Evolutionary conservation across 2,329 filamentous ascomycete species (phyloP).

Genomic region (Lomentospora prolificans): DNA sequence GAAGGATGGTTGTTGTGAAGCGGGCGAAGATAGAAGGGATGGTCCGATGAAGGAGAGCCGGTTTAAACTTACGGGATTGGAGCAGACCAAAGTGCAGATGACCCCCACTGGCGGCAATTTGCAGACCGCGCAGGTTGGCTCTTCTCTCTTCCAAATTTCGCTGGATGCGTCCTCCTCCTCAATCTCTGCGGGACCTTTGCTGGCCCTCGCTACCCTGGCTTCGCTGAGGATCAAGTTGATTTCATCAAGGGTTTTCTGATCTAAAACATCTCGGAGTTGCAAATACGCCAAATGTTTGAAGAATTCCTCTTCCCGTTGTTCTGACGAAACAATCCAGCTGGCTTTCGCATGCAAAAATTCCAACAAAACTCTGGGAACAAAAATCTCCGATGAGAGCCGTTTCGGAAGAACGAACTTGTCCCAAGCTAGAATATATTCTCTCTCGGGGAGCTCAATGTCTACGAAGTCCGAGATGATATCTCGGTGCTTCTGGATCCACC

Average conservation of each 20-base stretch:
- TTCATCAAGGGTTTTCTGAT: conserved; percentile 31
- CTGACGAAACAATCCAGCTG: conserved; percentile 38
- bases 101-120: not conserved
- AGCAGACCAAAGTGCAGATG: conserved; percentile 6
- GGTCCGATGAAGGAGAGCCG: no score
- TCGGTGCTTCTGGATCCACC: conserved; percentile 50
- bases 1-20: not conserved
- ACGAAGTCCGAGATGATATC: conserved; percentile 48
- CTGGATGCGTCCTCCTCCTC: not conserved
- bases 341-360: conserved; percentile 41
- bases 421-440: conserved; percentile 50
- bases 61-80: conserved; percentile 6
- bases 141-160: not conserved
- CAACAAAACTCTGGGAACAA: conserved; percentile 41
- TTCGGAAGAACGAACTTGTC: conserved; percentile 43
- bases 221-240: conserved; percentile 33
- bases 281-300: conserved; percentile 44
- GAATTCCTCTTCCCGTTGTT: conserved; percentile 41
- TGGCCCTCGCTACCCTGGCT: conserved; percentile 23
- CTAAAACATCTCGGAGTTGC: conserved; percentile 36
- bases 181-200: conserved; percentile 3
- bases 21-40: not conserved
- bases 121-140: not conserved
- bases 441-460: conserved; percentile 43
- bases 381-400: conserved; percentile 40